These are phyloP conservation scores for Ascodesmis nigricans DNA, from an alignment of 495 filamentous ascomycete genomes.

Conservation along the genomic window DNA sequence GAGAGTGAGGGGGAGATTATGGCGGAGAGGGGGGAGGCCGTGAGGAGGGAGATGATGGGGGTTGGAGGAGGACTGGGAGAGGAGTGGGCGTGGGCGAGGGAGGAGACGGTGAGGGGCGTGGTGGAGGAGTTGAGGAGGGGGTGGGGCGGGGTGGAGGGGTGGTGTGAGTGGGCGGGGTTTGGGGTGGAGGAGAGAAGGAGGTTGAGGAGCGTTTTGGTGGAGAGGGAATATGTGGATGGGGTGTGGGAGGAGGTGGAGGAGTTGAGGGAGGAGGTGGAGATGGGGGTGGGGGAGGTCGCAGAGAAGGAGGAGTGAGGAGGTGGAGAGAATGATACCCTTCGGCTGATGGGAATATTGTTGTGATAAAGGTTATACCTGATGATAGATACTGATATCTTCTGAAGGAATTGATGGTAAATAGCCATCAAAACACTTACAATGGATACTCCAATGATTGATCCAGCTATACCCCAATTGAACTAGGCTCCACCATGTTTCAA, in stretches of 20 bases:
- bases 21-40: background rate
- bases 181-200: background rate
- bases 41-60: background rate
- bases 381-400: too few relatives aligned
- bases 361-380: too few relatives aligned
- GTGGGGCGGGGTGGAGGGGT: background rate
- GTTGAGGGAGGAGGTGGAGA: background rate
- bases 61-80: background rate
- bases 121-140: background rate
- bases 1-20: background rate
- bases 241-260: background rate
- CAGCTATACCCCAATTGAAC: too few relatives aligned
- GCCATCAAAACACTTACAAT: too few relatives aligned
- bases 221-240: background rate
- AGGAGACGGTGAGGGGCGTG: background rate
- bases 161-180: background rate
- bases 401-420: too few relatives aligned
- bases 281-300: background rate
- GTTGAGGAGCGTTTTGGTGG: background rate
- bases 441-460: too few relatives aligned
- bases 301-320: background rate
- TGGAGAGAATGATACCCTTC: too few relatives aligned
- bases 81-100: background rate
- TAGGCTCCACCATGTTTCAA: too few relatives aligned
- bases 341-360: too few relatives aligned